phyloP scores from a whole-genome alignment of 345 rosid species.

The Citrus australasica region DNA sequence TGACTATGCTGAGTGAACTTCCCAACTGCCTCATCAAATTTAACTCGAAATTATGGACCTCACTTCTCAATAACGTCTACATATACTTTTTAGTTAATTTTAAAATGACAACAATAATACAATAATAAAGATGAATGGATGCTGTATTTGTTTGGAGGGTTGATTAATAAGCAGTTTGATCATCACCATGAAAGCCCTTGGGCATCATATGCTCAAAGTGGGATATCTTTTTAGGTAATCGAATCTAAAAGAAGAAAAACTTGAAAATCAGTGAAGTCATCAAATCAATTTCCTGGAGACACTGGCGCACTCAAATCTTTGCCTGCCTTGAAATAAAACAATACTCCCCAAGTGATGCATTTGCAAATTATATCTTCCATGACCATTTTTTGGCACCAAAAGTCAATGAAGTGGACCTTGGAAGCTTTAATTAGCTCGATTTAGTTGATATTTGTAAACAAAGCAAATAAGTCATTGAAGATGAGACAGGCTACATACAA shows the following conservation, averaged over 20 bases:
- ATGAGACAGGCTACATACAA: conserved; percentile 9
- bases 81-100: background rate
- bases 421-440: background rate
- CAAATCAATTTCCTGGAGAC: conserved; percentile 1
- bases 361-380: conserved; percentile 1
- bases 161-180: no score
- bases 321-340: background rate
- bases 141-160: background rate
- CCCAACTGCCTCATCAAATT: conserved; percentile 14
- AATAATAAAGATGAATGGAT: background rate
- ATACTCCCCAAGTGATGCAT: conserved; percentile 1
- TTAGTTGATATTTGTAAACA: background rate
- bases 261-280: background rate
- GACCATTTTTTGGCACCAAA: conserved; percentile 4
- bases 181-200: no score
- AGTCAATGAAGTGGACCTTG: conserved; percentile 33
- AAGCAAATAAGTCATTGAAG: conserved; percentile 17
- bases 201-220: no score
- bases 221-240: background rate
- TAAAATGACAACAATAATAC: background rate
- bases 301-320: background rate
- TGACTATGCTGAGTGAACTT: conserved; percentile 27
- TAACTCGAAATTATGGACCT: background rate
- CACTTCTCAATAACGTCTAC: background rate
- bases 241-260: background rate